Evolutionary conservation across 208 protist species (phyloP).

Genomic region (Acanthamoeba lenticulata): DNA sequence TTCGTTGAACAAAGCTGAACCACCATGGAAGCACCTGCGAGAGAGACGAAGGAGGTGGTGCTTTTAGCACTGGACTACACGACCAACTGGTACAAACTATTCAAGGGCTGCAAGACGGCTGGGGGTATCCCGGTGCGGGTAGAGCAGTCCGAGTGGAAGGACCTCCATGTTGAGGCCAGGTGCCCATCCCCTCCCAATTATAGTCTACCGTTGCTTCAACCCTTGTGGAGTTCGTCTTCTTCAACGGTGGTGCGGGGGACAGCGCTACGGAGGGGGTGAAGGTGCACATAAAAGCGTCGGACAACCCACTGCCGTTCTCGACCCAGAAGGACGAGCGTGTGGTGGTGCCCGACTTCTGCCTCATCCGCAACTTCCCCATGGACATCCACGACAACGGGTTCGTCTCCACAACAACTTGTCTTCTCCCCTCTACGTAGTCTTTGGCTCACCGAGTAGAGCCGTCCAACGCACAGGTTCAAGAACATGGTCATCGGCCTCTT

Average conservation of each 20-base stretch:
- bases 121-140: conserved; percentile 35
- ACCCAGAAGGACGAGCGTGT: conserved; percentile 65
- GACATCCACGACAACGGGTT: conserved; percentile 66
- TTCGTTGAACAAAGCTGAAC: background rate
- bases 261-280: background rate
- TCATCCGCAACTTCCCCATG: conserved; percentile 74
- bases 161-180: conserved; percentile 66
- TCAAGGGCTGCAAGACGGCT: background rate
- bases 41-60: background rate
- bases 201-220: background rate
- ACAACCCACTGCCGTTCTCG: conserved; percentile 51
- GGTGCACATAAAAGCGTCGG: conserved; percentile 54
- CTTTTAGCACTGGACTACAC: conserved; percentile 46
- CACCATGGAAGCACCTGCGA: background rate
- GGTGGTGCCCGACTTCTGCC: conserved; percentile 66
- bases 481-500: conserved; percentile 70
- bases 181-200: background rate
- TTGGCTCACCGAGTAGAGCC: background rate
- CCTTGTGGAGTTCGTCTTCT: background rate
- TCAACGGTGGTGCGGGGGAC: background rate
- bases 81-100: conserved; percentile 66
- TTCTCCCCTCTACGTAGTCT: background rate
- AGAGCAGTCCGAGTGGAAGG: conserved; percentile 68
- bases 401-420: background rate
- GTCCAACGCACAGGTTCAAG: conserved; percentile 24